These are phyloP conservation scores for Lithocarpus polystachyus DNA, from an alignment of 306 rosid genomes.

Conservation along the genomic window DNA sequence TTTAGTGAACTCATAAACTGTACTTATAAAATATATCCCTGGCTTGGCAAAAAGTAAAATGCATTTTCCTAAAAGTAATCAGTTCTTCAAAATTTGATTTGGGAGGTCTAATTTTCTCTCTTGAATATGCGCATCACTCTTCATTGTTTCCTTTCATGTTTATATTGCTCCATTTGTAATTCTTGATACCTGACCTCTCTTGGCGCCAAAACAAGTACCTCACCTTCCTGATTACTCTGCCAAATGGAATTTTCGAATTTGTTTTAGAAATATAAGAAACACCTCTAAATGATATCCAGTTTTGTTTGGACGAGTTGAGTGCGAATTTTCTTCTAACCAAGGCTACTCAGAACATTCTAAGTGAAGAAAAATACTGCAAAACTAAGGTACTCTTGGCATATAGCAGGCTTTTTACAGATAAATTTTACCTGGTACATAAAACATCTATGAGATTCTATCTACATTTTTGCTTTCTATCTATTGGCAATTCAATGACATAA, in stretches of 20 bases:
- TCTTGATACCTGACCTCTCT: background rate
- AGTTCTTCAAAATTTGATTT: background rate
- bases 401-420: background rate
- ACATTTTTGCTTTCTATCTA: constrained; percentile 28
- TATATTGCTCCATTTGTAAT: background rate
- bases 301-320: background rate
- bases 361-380: background rate
- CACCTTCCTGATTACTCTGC: no score
- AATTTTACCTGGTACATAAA: background rate
- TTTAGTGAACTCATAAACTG: no score
- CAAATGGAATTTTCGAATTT: background rate
- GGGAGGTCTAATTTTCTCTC: background rate
- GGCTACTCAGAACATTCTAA: background rate
- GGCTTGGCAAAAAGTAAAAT: background rate
- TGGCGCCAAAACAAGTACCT: no score
- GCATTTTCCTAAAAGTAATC: background rate
- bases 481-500: background rate
- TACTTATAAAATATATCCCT: background rate
- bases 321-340: background rate
- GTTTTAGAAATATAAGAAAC: background rate
- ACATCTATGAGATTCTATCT: constrained; percentile 15
- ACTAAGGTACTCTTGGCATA: constrained; percentile 3
- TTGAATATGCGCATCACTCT: background rate
- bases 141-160: no score
- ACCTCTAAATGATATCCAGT: background rate